Evolutionary conservation across 208 protist species (phyloP), one percentile per base, ranked within the genome.

Genomic region (Jaenimonas drosophilae): DNA sequence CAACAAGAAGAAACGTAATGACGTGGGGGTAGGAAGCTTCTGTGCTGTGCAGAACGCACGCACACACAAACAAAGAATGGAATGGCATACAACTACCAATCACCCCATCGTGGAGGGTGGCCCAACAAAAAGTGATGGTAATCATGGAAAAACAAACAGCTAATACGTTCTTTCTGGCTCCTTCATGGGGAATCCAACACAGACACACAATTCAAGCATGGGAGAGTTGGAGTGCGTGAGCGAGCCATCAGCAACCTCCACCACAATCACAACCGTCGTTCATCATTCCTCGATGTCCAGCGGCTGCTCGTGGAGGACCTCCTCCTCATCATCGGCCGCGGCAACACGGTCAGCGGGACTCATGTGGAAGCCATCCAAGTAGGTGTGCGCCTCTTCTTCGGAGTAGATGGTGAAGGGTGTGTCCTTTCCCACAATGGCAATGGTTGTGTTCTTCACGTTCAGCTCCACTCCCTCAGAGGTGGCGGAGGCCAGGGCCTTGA

Each of bases 401-500:
- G 82, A 66, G 47, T 91, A 69, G 29, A 95, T 70, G 9, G 58
- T 88, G 56, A 96, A 97, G 21, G 66, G 57, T 3, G 54, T 74
- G 54, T 91, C 85, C 38, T 85, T 79, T 51, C 91, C 93, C 41
- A 97, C 95, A 53, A 96, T 70, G 25, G 74, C 79, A 50, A 97
- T 85, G 1, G 88, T 77, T 11, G 81, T 90, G 69, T 98, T 97
- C 43, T 92, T 84, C 12, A 88, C 66, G 49, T 79, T 96, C 32
- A 98, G 71, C 34, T 96, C 77, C 5, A 91, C 81, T 12, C 73
- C 77, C 46, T 95, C 86, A 11, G 75, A 74, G 11, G 85, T 83
- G n/a, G 96, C 89, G 6, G 94, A 91, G 17, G 83, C 74, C 6
- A 98, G 79, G 6, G 96, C 94, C 57, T 81, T 83, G 2, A 98